These are phyloP conservation scores for Colletotrichum eremochloae DNA, from an alignment of 2,329 filamentous ascomycete genomes.

Conservation along the genomic window DNA sequence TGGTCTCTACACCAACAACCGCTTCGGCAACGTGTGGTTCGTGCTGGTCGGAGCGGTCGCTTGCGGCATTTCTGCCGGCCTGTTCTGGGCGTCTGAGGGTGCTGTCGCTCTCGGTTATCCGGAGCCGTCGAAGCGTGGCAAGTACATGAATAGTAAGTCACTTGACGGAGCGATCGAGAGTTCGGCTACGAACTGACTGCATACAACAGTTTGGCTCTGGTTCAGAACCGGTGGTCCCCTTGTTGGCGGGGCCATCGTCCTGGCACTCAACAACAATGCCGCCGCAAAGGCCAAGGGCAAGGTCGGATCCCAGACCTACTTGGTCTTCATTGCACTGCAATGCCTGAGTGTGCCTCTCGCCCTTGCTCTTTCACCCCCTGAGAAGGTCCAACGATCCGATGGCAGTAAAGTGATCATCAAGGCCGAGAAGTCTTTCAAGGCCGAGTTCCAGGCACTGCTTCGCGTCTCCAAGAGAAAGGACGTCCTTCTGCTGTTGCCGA, in stretches of 20 bases:
- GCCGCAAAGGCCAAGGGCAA: constrained; percentile 45
- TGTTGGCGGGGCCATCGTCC: constrained; percentile 60
- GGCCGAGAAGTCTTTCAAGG: constrained; percentile 44
- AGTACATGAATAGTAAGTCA: constrained; percentile 50
- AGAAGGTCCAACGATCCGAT: constrained; percentile 48
- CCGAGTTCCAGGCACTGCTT: constrained; percentile 46
- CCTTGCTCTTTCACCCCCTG: constrained; percentile 46
- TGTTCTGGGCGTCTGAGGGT: constrained; percentile 66
- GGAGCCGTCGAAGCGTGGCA: constrained; percentile 60
- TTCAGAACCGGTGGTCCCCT: constrained; percentile 64
- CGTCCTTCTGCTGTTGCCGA: constrained; percentile 44
- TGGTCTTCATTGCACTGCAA: constrained; percentile 49
- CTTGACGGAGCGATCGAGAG: no score
- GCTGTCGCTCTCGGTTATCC: constrained; percentile 64
- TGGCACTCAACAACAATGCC: constrained; percentile 56
- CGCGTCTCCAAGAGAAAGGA: constrained; percentile 43
- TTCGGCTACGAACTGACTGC: not conserved
- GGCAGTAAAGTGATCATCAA: constrained; percentile 47
- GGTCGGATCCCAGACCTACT: constrained; percentile 47
- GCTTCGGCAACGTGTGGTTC: constrained; percentile 65
- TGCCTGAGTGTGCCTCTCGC: constrained; percentile 47
- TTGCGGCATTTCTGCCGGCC: constrained; percentile 62
- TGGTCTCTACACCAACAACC: constrained; percentile 63
- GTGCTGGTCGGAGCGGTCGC: constrained; percentile 62
- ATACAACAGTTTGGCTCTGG: constrained; percentile 51